Evolutionary conservation across 1,284 basidiomycete species (phyloP).

Genomic region (Anthracocystis walkeri): DNA sequence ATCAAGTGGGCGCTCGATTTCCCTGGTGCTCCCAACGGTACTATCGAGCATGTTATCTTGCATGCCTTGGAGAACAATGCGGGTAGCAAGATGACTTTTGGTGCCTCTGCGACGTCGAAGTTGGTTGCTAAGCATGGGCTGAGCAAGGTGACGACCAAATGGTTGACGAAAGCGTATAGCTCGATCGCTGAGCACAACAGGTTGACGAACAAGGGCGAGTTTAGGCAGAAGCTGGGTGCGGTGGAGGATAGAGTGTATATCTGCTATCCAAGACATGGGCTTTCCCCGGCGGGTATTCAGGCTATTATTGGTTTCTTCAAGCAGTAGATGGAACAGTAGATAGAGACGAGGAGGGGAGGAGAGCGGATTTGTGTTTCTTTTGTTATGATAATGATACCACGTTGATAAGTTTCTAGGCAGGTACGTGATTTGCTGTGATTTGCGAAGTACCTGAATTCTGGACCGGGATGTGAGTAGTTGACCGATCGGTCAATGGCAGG

Average conservation of each 20-base stretch:
- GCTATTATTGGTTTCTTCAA: constrained; percentile 64
- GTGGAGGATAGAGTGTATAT: constrained; percentile 57
- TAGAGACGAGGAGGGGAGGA: background rate
- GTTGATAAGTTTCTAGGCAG: background rate
- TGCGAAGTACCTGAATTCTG: background rate
- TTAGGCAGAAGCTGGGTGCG: constrained; percentile 65
- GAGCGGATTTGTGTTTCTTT: background rate
- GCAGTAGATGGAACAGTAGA: constrained; percentile 17
- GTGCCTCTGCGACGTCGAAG: constrained; percentile 56
- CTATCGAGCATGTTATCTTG: constrained; percentile 73
- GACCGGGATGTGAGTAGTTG: background rate
- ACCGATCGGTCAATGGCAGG: background rate
- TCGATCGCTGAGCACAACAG: constrained; percentile 51
- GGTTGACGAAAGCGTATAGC: constrained; percentile 56
- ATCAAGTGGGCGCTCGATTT: constrained; percentile 77
- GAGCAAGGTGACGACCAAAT: constrained; percentile 55
- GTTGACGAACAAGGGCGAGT: constrained; percentile 64
- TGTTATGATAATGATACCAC: constrained; percentile 3
- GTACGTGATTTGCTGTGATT: background rate
- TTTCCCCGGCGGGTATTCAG: constrained; percentile 59
- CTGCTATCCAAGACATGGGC: constrained; percentile 60
- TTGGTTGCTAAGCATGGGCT: constrained; percentile 59
- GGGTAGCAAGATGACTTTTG: constrained; percentile 71
- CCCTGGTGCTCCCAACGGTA: constrained; percentile 74
- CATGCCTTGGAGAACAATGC: constrained; percentile 73